These are phyloP conservation scores for Liriodendron chinense DNA, from an alignment of 164 flowering plant genomes.

Conservation along the genomic window DNA sequence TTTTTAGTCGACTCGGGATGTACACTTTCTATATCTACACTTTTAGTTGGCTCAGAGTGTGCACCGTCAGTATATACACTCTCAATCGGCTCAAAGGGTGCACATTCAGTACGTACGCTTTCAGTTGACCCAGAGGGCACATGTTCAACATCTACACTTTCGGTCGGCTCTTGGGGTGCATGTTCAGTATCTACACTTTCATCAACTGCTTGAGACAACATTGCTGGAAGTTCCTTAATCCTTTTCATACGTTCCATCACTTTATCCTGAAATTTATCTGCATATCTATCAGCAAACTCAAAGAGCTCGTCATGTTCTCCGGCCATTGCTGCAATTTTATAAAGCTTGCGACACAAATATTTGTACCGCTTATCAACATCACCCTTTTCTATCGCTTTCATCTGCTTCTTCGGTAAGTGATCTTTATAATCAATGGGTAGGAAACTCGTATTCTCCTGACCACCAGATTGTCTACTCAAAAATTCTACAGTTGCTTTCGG, in stretches of 20 bases:
- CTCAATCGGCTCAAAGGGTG: too few relatives aligned
- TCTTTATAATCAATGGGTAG: neutral
- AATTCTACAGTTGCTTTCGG: neutral
- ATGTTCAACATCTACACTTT: too few relatives aligned
- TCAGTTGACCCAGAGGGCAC: too few relatives aligned
- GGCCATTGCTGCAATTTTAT: neutral
- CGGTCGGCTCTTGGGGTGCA: too few relatives aligned
- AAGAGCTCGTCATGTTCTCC: neutral
- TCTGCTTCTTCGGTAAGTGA: neutral
- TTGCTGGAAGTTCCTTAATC: neutral
- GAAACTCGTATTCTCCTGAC: neutral
- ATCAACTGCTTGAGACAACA: neutral
- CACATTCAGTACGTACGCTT: too few relatives aligned
- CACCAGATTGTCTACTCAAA: neutral
- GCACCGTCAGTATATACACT: too few relatives aligned
- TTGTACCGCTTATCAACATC: neutral
- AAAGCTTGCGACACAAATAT: neutral
- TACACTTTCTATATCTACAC: too few relatives aligned
- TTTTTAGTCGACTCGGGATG: too few relatives aligned
- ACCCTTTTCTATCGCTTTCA: neutral
- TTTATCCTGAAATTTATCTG: neutral
- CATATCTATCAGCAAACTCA: neutral
- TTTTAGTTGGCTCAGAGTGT: too few relatives aligned
- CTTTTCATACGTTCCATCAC: neutral
- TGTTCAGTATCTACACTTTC: too few relatives aligned